Evolutionary conservation across 2,329 filamentous ascomycete species (phyloP).

Genomic region (Truncatella angustata): DNA sequence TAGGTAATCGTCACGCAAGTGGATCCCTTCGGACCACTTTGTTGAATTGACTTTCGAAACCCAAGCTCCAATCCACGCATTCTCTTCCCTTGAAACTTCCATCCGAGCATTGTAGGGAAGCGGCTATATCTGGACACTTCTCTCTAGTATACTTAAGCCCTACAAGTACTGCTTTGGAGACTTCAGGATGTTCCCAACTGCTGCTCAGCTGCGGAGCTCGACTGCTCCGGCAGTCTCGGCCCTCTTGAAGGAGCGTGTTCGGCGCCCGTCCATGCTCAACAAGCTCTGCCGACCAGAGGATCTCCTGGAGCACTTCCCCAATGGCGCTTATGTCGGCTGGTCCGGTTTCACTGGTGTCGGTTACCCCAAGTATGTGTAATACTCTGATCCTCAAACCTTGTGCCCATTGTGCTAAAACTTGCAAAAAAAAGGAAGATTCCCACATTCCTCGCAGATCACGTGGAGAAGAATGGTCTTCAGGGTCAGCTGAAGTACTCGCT

Average conservation of each 20-base stretch:
- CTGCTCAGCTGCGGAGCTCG: constrained; percentile 30
- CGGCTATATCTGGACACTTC: background rate
- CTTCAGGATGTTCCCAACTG: background rate
- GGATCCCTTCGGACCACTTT: constrained; percentile 8
- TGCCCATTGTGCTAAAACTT: background rate
- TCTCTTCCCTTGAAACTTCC: background rate
- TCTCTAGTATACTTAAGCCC: background rate
- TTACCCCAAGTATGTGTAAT: constrained; percentile 83
- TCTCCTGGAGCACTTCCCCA: constrained; percentile 75
- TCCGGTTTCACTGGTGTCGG: constrained; percentile 88
- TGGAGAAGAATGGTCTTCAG: constrained; percentile 82
- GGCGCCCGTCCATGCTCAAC: constrained; percentile 73
- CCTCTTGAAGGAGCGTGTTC: constrained; percentile 72
- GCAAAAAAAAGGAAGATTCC: constrained; percentile 71
- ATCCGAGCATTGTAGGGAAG: no score
- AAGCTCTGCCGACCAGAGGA: constrained; percentile 81
- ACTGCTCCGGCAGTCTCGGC: constrained; percentile 62
- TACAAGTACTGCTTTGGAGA: no score
- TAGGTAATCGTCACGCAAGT: constrained; percentile 5
- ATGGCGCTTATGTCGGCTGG: constrained; percentile 87
- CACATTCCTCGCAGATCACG: constrained; percentile 80
- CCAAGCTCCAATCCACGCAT: background rate
- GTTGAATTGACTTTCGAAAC: constrained; percentile 1
- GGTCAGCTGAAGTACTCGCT: constrained; percentile 82
- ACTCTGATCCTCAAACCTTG: no score